Conservation (phyloP, 352 stramenopile genomes). For the Blastocystis sp. region DNA sequence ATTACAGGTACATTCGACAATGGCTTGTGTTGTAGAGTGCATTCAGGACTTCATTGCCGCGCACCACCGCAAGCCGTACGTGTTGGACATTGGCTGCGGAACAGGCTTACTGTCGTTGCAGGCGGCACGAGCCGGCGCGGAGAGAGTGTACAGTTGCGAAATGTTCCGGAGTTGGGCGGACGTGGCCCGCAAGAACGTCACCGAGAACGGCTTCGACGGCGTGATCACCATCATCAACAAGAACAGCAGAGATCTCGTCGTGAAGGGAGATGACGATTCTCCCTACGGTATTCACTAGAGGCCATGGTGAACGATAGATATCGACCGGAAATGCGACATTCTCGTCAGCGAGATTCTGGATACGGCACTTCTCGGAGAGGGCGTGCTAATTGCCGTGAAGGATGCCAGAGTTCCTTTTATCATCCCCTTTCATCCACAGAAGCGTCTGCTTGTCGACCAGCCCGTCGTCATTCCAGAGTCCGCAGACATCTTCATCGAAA, state of each 20-base stretch:
- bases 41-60: slow-evolving; percentile 49
- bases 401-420: slow-evolving; percentile 30
- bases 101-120: slow-evolving; percentile 81
- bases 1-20: slow-evolving; percentile 68
- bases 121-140: slow-evolving; percentile 80
- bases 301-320: neutral
- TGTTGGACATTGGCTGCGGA: slow-evolving; percentile 76
- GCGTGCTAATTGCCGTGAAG: slow-evolving; percentile 33
- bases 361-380: slow-evolving; percentile 63
- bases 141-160: slow-evolving; percentile 86
- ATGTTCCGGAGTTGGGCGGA: slow-evolving; percentile 83
- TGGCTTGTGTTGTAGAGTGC: slow-evolving; percentile 65
- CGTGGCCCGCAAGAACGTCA: slow-evolving; percentile 76
- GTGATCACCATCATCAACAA: slow-evolving; percentile 80
- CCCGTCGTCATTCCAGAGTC: slow-evolving; percentile 54
- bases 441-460: slow-evolving; percentile 35
- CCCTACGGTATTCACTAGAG: neutral
- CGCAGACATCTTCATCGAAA: slow-evolving; percentile 24
- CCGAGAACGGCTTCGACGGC: slow-evolving; percentile 76
- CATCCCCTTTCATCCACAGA: neutral
- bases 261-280: slow-evolving; percentile 66
- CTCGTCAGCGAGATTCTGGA: slow-evolving; percentile 67
- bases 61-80: slow-evolving; percentile 66
- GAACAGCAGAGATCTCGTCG: slow-evolving; percentile 78
- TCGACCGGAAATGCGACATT: slow-evolving; percentile 49